phyloP scores from a whole-genome alignment of 768 basidiomycete genomes.

The Lentinula lateritia region DNA sequence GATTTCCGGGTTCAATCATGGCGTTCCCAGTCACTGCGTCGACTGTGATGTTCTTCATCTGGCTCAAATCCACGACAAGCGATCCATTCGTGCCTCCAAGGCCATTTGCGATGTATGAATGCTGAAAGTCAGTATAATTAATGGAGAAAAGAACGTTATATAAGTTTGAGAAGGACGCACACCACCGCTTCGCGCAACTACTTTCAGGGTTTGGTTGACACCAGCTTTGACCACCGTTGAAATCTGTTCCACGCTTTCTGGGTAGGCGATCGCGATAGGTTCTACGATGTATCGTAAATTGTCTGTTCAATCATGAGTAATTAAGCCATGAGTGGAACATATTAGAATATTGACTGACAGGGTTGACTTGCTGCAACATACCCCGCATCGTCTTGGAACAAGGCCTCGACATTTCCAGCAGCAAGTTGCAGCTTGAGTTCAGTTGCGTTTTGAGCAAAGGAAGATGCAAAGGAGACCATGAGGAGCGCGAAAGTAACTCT shows the following conservation, averaged over 20 bases:
- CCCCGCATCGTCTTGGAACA: constrained; percentile 14
- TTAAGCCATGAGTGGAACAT: neutral
- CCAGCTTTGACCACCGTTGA: constrained; percentile 16
- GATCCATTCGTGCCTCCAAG: constrained; percentile 34
- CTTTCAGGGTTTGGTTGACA: constrained; percentile 11
- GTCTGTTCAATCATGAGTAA: constrained; percentile 6
- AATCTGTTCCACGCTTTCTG: constrained; percentile 13
- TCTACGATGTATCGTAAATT: constrained; percentile 17
- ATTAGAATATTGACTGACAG: constrained; percentile 11
- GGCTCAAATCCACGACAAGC: constrained; percentile 35
- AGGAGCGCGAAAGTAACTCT: neutral
- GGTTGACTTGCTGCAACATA: constrained; percentile 17
- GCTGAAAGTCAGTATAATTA: constrained; percentile 12
- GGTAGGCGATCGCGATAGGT: constrained; percentile 18
- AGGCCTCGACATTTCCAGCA: neutral
- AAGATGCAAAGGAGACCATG: neutral
- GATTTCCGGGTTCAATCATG: constrained; percentile 30
- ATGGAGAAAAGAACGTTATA: neutral
- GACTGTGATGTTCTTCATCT: constrained; percentile 28
- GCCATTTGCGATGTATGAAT: constrained; percentile 40
- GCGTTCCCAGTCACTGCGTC: constrained; percentile 24
- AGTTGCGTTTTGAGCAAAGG: neutral
- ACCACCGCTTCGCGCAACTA: constrained; percentile 19
- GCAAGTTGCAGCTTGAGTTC: neutral
- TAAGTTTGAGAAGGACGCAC: constrained; percentile 7